These are phyloP conservation scores for Cladosporium sp. DNA, from an alignment of 2,329 filamentous ascomycete genomes.

Conservation along the genomic window DNA sequence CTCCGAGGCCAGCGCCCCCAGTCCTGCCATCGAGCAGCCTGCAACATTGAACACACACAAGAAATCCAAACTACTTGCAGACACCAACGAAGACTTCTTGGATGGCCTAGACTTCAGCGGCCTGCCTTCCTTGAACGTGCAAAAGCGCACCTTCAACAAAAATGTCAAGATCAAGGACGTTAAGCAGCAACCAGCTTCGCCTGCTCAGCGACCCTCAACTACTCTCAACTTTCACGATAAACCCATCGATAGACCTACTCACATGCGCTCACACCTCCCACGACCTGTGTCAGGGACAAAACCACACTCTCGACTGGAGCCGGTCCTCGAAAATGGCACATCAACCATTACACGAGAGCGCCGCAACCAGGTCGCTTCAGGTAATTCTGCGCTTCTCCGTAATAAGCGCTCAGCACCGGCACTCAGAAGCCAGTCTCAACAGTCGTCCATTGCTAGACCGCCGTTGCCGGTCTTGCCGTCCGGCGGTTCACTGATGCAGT, in stretches of 20 bases:
- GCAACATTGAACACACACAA: slow-evolving; percentile 39
- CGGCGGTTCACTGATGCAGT: slow-evolving; percentile 70
- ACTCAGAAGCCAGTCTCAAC: slow-evolving; percentile 47
- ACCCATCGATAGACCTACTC: slow-evolving; percentile 41
- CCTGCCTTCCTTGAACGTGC: slow-evolving; percentile 72
- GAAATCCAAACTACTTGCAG: slow-evolving; percentile 35
- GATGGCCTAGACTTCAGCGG: slow-evolving; percentile 84
- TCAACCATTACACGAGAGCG: slow-evolving; percentile 65
- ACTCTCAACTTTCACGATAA: slow-evolving; percentile 92
- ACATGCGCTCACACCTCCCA: slow-evolving; percentile 69
- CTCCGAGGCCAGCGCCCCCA: slow-evolving; percentile 31
- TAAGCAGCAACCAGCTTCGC: slow-evolving; percentile 54
- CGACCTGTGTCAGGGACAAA: slow-evolving; percentile 63
- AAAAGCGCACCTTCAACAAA: slow-evolving; percentile 81
- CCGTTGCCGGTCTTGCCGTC: slow-evolving; percentile 77
- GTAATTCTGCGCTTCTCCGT: slow-evolving; percentile 56
- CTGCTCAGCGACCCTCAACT: slow-evolving; percentile 71
- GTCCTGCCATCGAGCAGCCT: slow-evolving; percentile 40
- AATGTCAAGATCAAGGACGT: slow-evolving; percentile 85
- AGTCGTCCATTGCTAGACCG: slow-evolving; percentile 42
- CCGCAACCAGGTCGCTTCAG: slow-evolving; percentile 55
- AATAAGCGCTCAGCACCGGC: slow-evolving; percentile 62
- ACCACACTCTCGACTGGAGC: slow-evolving; percentile 70
- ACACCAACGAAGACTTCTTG: slow-evolving; percentile 72
- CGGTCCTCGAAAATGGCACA: slow-evolving; percentile 85